These are phyloP conservation scores for Acanthochlamys bracteata DNA, from an alignment of 106 monocot species.

Conservation along the genomic window DNA sequence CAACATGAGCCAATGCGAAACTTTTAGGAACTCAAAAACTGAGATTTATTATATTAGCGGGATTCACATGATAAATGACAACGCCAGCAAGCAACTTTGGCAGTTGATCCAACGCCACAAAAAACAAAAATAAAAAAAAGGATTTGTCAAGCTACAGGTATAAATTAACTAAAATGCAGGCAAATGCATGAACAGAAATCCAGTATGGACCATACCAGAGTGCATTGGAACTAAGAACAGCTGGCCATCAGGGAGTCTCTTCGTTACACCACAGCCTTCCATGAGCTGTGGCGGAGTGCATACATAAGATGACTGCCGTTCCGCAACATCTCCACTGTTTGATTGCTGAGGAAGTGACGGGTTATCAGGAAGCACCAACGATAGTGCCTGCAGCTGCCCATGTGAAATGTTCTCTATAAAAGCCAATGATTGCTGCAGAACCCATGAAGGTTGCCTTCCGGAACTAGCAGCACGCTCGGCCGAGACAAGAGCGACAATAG, in stretches of 20 bases:
- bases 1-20: too few relatives aligned
- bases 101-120: too few relatives aligned
- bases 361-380: conserved; percentile 67
- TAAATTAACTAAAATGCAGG: not conserved
- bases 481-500: conserved; percentile 58
- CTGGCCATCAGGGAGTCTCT: conserved; percentile 29
- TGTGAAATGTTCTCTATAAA: conserved; percentile 88
- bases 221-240: conserved; percentile 62
- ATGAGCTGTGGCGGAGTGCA: conserved; percentile 78
- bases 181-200: not conserved
- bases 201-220: conserved; percentile 38
- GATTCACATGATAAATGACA: too few relatives aligned
- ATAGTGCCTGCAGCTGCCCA: conserved; percentile 86
- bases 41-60: too few relatives aligned
- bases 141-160: not conserved
- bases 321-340: conserved; percentile 15
- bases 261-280: conserved; percentile 68
- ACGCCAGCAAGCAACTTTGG: too few relatives aligned
- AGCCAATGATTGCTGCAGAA: not conserved
- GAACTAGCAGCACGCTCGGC: conserved; percentile 8
- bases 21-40: too few relatives aligned
- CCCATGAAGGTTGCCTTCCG: not conserved
- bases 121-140: not conserved
- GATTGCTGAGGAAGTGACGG: conserved; percentile 21
- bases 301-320: conserved; percentile 53